Evolutionary conservation across 768 basidiomycete species (phyloP).

Genomic region (Pleurotus citrinopileatus): DNA sequence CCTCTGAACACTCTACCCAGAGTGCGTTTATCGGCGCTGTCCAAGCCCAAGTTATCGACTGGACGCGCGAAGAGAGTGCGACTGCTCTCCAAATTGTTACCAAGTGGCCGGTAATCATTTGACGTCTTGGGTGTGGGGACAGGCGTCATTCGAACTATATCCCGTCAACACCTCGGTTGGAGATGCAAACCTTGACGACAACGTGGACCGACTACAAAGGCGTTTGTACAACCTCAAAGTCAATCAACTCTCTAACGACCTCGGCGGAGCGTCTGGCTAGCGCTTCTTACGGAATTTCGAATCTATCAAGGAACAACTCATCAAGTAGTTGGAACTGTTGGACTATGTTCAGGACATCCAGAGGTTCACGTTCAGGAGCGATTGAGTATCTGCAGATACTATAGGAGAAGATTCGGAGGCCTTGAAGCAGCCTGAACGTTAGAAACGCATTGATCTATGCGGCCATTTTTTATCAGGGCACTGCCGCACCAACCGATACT

Average conservation of each 20-base stretch:
- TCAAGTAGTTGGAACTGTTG: not conserved
- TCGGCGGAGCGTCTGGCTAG: not conserved
- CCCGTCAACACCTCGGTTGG: not conserved
- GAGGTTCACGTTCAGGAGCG: not conserved
- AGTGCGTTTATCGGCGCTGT: constrained; percentile 1
- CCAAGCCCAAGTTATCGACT: not conserved
- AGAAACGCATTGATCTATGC: not conserved
- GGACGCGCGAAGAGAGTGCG: not conserved
- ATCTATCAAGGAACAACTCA: not conserved
- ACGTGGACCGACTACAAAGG: not conserved
- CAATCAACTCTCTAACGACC: not conserved
- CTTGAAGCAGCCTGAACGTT: not conserved
- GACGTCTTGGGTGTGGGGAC: not conserved
- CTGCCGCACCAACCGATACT: constrained; percentile 1
- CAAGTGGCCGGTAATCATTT: not conserved
- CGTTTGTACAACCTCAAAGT: not conserved
- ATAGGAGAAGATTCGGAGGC: not conserved
- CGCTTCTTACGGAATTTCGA: not conserved
- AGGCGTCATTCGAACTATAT: not conserved
- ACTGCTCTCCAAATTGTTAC: not conserved
- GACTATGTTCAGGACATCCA: not conserved
- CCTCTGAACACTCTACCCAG: not conserved
- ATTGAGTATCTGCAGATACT: not conserved
- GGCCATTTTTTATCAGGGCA: not conserved
- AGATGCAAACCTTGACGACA: not conserved